Evolutionary conservation across 768 basidiomycete genomes (phyloP), one percentile per base, ranked within the genome.

Genomic region (Leccinum subgranulosum): DNA sequence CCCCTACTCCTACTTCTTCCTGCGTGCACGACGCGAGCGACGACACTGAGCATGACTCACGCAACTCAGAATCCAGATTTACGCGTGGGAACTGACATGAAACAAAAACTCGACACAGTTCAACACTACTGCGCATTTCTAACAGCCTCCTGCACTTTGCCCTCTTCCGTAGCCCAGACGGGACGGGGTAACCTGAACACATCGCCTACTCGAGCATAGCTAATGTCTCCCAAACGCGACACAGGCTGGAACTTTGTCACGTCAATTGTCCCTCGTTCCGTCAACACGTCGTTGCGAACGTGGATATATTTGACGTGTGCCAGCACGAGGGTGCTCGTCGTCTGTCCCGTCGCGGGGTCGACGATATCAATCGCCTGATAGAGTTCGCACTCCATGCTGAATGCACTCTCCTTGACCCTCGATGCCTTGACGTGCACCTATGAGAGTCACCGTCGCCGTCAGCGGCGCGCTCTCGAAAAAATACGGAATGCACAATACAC

Each of bases 341-440:
- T 54, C 28, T 54, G 56, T 3, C 67, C 66, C 2, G 68, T 70
- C 6, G 56, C 60, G 14, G 77, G 76, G 46, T 76, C 64, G 10
- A 62, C 55, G 62, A 79, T 72, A 39, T 77, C 75, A 56, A 74
- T 63, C 4, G 67, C 60, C 53, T 79, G 56, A 49, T 17, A 59
- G 33, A 56, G 53, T 54, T 77, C 76, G 62, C 78, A 79, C 60
- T 79, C 79, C 76, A 79, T 76, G 61, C 75, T 76, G 64, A 80
- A 78, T 3, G 78, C 79, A 60, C 79, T 79, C 47, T 79, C 78
- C 55, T 72, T 71, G 49, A 79, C 78, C 8, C 78, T 67, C 4
- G 78, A 57, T 0, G 78, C 69, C 64, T 75, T 74, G 23, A 79
- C 75, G 36, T 70, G 64, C 17, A 69, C 64, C 78, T 79, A 56